phyloP scores from a whole-genome alignment of 2,329 filamentous ascomycete genomes.

The Bimuria novae-zelandiae region DNA sequence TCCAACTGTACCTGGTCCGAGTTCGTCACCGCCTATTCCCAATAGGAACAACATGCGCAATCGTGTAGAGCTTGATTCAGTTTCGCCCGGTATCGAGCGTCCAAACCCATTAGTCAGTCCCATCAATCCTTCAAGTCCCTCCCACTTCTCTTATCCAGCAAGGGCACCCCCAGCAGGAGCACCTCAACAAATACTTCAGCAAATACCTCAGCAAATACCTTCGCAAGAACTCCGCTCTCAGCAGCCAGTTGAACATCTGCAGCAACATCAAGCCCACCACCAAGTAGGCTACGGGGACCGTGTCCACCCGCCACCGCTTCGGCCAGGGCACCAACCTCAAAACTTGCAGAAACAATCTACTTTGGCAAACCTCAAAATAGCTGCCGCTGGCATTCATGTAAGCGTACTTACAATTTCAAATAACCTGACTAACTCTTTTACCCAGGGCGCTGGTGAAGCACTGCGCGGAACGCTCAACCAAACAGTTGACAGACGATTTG shows the following conservation, averaged over 20 bases:
- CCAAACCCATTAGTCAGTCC: constrained; percentile 39
- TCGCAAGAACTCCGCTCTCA: constrained; percentile 7
- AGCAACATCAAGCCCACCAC: constrained; percentile 23
- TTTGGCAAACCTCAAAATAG: constrained; percentile 39
- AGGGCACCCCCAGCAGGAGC: constrained; percentile 38
- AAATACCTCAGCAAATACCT: constrained; percentile 28
- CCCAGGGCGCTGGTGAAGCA: constrained; percentile 42
- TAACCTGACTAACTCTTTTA: neutral
- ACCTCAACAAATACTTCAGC: constrained; percentile 31
- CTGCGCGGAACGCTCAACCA: constrained; percentile 42
- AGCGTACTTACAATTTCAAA: constrained; percentile 6
- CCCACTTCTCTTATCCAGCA: constrained; percentile 43
- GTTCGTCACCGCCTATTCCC: constrained; percentile 39
- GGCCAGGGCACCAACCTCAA: constrained; percentile 29
- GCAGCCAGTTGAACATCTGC: constrained; percentile 16
- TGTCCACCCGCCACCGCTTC: constrained; percentile 27
- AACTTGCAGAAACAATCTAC: constrained; percentile 27
- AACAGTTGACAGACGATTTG: constrained; percentile 38
- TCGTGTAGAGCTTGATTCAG: constrained; percentile 40
- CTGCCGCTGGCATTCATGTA: constrained; percentile 44
- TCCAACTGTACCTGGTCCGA: constrained; percentile 10
- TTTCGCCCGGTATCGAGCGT: constrained; percentile 39
- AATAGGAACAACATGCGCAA: constrained; percentile 43
- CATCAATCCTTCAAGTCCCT: constrained; percentile 34
- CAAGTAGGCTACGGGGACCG: constrained; percentile 20